phyloP scores from a whole-genome alignment of 73 alveolate species.

The Paramecium octaurelia region DNA sequence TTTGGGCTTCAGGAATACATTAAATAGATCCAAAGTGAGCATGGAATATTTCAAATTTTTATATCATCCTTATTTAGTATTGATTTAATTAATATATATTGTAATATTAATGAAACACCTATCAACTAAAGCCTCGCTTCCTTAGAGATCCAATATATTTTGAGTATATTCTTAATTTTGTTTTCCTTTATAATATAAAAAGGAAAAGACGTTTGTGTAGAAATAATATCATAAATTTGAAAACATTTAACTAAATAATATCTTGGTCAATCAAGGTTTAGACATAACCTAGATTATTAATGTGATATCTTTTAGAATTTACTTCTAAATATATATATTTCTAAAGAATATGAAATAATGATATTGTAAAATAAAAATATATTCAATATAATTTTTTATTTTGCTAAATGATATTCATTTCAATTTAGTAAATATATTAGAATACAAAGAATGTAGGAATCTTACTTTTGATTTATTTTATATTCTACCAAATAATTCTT shows the following conservation, averaged over 20 bases:
- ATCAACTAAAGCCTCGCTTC: background rate
- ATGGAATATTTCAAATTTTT: slow-evolving; percentile 18
- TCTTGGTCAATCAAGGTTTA: background rate
- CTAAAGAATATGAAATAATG: background rate
- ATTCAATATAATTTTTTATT: background rate
- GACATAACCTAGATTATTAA: background rate
- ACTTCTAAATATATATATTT: background rate
- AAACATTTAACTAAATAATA: background rate
- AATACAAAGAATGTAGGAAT: no score
- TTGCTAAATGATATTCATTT: background rate
- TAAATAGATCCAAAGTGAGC: background rate
- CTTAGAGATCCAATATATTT: background rate
- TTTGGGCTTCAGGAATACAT: no score
- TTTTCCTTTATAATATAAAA: background rate
- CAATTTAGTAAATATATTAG: no score
- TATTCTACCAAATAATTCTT: no score
- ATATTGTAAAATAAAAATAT: background rate
- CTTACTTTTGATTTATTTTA: no score
- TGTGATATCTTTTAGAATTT: background rate
- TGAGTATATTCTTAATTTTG: background rate
- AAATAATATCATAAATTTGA: background rate
- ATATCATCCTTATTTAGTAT: background rate
- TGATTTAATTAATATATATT: background rate
- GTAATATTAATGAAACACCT: background rate
- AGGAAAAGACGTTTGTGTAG: background rate